Conservation (phyloP, 495 filamentous ascomycete species). For the Penicillium pancosmium region DNA sequence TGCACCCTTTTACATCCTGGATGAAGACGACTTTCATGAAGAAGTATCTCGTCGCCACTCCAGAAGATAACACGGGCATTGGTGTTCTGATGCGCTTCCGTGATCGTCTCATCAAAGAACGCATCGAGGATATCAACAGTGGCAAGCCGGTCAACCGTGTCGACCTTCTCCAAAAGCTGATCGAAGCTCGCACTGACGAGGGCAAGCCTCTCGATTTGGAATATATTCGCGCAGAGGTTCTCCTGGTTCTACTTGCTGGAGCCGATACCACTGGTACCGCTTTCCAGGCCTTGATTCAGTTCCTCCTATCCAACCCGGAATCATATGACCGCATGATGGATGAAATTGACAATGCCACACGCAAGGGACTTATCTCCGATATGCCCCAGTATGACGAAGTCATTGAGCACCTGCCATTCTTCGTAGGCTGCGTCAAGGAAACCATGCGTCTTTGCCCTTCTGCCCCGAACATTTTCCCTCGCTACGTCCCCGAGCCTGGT, state of each 20-base stretch:
- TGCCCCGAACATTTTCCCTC: constrained; percentile 49
- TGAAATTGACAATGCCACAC: constrained; percentile 56
- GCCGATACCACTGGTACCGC: constrained; percentile 64
- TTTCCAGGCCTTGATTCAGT: constrained; percentile 56
- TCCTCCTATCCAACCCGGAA: constrained; percentile 48
- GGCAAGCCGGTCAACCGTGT: constrained; percentile 29
- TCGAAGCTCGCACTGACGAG: constrained; percentile 47
- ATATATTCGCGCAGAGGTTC: constrained; percentile 57
- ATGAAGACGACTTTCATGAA: constrained; percentile 56
- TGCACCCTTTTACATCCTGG: constrained; percentile 58
- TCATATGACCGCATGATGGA: constrained; percentile 56
- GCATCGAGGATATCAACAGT: constrained; percentile 34
- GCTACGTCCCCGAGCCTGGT: constrained; percentile 53
- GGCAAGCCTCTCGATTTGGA: constrained; percentile 51
- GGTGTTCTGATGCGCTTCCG: constrained; percentile 52
- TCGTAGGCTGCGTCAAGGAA: constrained; percentile 54
- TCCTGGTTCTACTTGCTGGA: constrained; percentile 62
- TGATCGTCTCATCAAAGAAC: constrained; percentile 48
- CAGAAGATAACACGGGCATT: constrained; percentile 50
- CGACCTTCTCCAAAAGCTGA: constrained; percentile 38
- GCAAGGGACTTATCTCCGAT: constrained; percentile 39
- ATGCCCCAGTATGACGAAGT: constrained; percentile 47
- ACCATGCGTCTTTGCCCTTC: constrained; percentile 57
- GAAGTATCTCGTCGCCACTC: constrained; percentile 57
- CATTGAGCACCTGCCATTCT: constrained; percentile 48